Evolutionary conservation across 2,329 filamentous ascomycete genomes (phyloP), one percentile per base, ranked within the genome.

Genomic region (Pseudogymnoascus verrucosus): DNA sequence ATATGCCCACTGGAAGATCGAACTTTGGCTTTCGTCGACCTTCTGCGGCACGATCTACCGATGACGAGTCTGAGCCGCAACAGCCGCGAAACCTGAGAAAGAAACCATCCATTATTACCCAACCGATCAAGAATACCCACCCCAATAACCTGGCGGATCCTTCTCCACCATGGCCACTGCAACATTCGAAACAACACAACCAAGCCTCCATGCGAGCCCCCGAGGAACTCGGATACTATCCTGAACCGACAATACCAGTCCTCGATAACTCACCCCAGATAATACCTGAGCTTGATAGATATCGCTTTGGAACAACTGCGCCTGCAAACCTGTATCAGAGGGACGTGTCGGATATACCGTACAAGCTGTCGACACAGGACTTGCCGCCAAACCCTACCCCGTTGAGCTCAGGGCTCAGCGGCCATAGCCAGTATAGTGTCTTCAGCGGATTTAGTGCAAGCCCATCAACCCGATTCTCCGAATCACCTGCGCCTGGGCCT

Each of bases 391-490:
- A 57, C 51, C 85, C 85, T 7, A 87, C 85, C 5, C 86, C 87
- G n/a, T 76, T 84, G 6, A 86, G 88, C 62, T 86, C 84, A 0
- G 82, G 82, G 44, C 80, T 70, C 64, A 77, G 75, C 65, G 65
- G 71, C 5, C 69, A 72, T 60, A 73, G 71, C 65, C 69, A 71
- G 11, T 71, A 74, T 36, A 72, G 71, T 64, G 70, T 70, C 36
- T 65, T 62, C 8, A 74, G 83, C 73, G 82, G 80, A 2, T 80
- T 86, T 62, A 91, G 89, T 65, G 84, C 80, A 23, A 91, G 88
- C 64, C 88, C 89, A 39, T 92, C 89, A 3, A 91, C 89, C 1
- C 80, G 87, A 65, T 91, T 89, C 70, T 90, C 88, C 1, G 89
- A 86, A 63, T 92, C 89, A 0, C 85, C 51, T 19, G 83, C 84